Percentiles rank a stretch among this genome's conserved stretches.
Evolutionary conservation across 371 early-diverging fungal genomes (phyloP).

Genomic region (Apophysomyces variabilis): DNA sequence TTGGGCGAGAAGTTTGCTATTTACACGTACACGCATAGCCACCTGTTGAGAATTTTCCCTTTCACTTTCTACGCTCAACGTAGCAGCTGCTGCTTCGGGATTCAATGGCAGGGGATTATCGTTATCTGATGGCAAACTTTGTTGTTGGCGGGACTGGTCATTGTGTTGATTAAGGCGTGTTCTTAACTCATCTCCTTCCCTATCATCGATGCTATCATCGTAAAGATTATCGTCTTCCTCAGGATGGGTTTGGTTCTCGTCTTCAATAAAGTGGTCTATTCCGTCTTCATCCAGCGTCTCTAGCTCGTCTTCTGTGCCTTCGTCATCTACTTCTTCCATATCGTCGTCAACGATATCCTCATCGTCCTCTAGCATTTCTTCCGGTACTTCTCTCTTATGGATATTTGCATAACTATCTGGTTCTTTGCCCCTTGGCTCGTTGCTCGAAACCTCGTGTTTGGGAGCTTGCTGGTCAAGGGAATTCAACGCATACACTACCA

Average conservation of each 20-base stretch:
- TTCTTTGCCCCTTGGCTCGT: background rate
- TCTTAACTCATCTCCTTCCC: background rate
- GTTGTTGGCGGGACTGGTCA: background rate
- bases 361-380: background rate
- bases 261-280: background rate
- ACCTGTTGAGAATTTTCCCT: background rate
- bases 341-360: background rate
- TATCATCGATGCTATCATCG: background rate
- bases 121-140: background rate
- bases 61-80: background rate
- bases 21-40: background rate
- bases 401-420: background rate
- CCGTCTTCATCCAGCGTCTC: no score
- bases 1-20: background rate
- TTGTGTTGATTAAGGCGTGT: background rate
- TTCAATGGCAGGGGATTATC: background rate
- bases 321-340: background rate
- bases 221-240: background rate
- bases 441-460: no score
- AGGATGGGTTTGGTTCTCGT: background rate
- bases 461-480: background rate
- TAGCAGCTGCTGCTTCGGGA: background rate
- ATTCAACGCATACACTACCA: constrained; percentile 8
- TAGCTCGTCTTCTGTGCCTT: background rate
- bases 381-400: background rate